Base-by-base conservation (phyloP, 257 asterid species). In the Orobanche coerulescens region DNA sequence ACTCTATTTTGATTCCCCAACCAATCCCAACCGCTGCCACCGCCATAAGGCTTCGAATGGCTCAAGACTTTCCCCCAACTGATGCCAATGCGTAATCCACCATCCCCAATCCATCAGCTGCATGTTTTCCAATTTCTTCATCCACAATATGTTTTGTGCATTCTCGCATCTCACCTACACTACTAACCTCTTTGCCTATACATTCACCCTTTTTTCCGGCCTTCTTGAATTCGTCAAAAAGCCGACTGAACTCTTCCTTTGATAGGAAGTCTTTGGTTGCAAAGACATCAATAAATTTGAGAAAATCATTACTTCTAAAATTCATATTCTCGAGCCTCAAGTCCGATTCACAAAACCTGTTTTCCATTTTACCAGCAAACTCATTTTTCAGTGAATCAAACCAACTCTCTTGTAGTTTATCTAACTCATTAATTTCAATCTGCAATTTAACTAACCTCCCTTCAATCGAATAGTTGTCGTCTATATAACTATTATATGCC, bases 61-160 rank as follows among this genome's bases (percentile, higher is more conserved):
- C 73, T 84, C 73, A 88, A 37, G 44, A 88, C 89, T 40, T 73
- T n/a, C 74, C 95, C 28, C 98, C 98, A 34, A 81, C 95, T 0
- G 93, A 61, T 15, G 66, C 83, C 83, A 86, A 48, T 0, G 96
- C 98, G 47, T 86, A 88, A 65, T 92, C 98, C 68, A 77, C 89
- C 83, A 76, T 82, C 20, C 96, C 98, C 53, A 88, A 51, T 39
- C 98, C 96, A 72, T 90, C 96, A 5, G 96, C 96, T 0, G 91
- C 91, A 20, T 84, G 95, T 72, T 63, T 87, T 73, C 77, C 94
- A 14, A 92, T 82, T 74, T 92, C 98, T 68, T 71, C 82, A 74
- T 74, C 78, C 49, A 85, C 84, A 15, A 80, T 71, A 55, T 78
- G 79, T 78, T 82, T 82, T 5, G 96, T 96, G 54, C 72, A 90